phyloP scores from a whole-genome alignment of 148 eudicot genomes.

The Persicaria tinctoria region DNA sequence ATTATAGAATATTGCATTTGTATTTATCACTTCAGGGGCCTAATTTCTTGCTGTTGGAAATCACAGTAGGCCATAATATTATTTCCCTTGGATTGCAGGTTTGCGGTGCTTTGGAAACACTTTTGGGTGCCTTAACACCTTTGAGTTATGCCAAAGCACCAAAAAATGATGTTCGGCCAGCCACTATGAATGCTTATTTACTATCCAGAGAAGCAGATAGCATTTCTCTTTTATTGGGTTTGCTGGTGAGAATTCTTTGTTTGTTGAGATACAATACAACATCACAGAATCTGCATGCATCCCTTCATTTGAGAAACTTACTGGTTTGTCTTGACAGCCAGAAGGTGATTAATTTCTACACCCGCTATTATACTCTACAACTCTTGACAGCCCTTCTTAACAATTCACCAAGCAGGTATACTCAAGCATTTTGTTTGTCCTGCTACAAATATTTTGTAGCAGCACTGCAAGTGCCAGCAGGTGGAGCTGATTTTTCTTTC shows the following conservation, averaged over 20 bases:
- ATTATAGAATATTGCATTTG: too few relatives aligned
- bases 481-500: too few relatives aligned
- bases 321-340: too few relatives aligned
- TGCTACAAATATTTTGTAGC: too few relatives aligned
- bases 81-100: constrained; percentile 44
- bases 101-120: constrained; percentile 91
- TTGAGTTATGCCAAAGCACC: constrained; percentile 59
- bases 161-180: constrained; percentile 71
- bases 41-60: background rate
- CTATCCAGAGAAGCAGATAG: constrained; percentile 87
- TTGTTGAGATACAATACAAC: background rate
- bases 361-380: too few relatives aligned
- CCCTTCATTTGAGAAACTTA: background rate
- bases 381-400: too few relatives aligned
- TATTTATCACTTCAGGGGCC: background rate
- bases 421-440: too few relatives aligned
- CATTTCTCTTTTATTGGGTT: constrained; percentile 78
- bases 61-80: background rate
- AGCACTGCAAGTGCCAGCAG: too few relatives aligned
- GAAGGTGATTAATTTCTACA: too few relatives aligned
- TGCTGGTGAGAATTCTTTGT: constrained; percentile 54
- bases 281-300: background rate
- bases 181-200: constrained; percentile 83
- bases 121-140: constrained; percentile 84
- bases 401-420: too few relatives aligned